phyloP scores from a whole-genome alignment of 768 basidiomycete species.

The Termitomyces sp. region DNA sequence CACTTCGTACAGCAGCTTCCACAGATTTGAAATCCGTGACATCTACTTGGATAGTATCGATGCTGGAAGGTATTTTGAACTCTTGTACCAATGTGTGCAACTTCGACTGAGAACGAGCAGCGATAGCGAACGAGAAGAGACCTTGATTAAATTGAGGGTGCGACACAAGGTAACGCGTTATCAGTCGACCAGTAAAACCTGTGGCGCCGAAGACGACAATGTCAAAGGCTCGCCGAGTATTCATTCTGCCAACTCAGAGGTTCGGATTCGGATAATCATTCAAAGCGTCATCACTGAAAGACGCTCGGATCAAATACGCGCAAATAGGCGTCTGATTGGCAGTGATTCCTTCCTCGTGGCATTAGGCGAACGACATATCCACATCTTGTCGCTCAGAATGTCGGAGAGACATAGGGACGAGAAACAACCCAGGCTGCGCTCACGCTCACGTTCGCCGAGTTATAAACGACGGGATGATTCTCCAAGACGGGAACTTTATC shows the following conservation, averaged over 20 bases:
- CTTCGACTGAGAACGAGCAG: slow-evolving; percentile 62
- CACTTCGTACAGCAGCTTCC: slow-evolving; percentile 48
- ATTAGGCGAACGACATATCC: neutral
- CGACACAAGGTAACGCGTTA: slow-evolving; percentile 57
- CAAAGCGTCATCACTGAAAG: slow-evolving; percentile 2
- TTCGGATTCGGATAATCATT: slow-evolving; percentile 3
- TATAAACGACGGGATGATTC: slow-evolving; percentile 3
- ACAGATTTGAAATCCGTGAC: slow-evolving; percentile 49
- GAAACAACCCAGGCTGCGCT: neutral
- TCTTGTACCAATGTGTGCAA: slow-evolving; percentile 48
- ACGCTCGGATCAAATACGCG: slow-evolving; percentile 3
- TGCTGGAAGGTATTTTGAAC: slow-evolving; percentile 36
- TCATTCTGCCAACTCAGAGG: slow-evolving; percentile 17
- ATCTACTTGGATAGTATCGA: slow-evolving; percentile 52
- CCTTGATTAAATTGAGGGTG: slow-evolving; percentile 49
- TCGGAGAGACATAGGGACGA: slow-evolving; percentile 2
- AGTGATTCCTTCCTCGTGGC: neutral
- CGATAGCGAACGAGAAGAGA: slow-evolving; percentile 62
- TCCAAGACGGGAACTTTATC: slow-evolving; percentile 3
- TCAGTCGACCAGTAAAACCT: slow-evolving; percentile 70
- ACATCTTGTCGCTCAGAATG: neutral
- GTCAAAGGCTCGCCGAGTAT: slow-evolving; percentile 27
- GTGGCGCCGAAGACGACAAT: slow-evolving; percentile 73
- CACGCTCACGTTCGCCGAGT: slow-evolving; percentile 2
- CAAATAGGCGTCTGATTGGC: slow-evolving; percentile 7